phyloP scores from a whole-genome alignment of 108 stramenopile species.

The Cyclotella distinguenda region DNA sequence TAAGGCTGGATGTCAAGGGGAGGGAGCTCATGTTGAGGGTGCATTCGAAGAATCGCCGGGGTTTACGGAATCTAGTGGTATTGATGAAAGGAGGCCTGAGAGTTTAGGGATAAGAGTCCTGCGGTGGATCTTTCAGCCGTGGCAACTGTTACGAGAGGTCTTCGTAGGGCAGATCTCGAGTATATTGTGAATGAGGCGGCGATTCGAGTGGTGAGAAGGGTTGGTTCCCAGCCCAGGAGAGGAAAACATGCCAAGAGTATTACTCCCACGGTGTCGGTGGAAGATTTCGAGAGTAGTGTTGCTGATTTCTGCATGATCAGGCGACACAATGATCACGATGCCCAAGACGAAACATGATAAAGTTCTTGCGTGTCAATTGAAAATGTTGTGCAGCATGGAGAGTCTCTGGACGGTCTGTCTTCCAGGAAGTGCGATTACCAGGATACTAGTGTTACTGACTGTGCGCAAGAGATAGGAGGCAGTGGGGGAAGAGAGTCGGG shows the following conservation, averaged over 20 bases:
- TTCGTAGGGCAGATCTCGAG: constrained; percentile 93
- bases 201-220: constrained; percentile 88
- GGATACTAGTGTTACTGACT: constrained; percentile 36
- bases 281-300: constrained; percentile 78
- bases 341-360: too few relatives aligned
- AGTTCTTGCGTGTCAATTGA: too few relatives aligned
- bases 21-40: constrained; percentile 86
- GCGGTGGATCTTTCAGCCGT: constrained; percentile 68
- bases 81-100: constrained; percentile 55
- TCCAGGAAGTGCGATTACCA: constrained; percentile 86
- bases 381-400: constrained; percentile 72
- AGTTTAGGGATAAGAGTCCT: constrained; percentile 60
- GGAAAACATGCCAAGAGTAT: constrained; percentile 46
- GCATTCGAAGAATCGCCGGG: constrained; percentile 79
- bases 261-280: constrained; percentile 60
- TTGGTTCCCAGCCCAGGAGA: constrained; percentile 52
- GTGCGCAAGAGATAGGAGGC: constrained; percentile 8
- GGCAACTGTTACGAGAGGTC: constrained; percentile 74
- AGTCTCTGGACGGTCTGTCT: constrained; percentile 77
- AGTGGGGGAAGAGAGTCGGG: constrained; percentile 16
- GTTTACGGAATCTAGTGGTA: constrained; percentile 64
- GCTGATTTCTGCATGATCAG: constrained; percentile 71
- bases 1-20: constrained; percentile 72
- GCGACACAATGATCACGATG: too few relatives aligned
- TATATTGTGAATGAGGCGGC: constrained; percentile 96